Evolutionary conservation across 495 filamentous ascomycete species (phyloP).

Genomic region (Trichoderma erinaceum): DNA sequence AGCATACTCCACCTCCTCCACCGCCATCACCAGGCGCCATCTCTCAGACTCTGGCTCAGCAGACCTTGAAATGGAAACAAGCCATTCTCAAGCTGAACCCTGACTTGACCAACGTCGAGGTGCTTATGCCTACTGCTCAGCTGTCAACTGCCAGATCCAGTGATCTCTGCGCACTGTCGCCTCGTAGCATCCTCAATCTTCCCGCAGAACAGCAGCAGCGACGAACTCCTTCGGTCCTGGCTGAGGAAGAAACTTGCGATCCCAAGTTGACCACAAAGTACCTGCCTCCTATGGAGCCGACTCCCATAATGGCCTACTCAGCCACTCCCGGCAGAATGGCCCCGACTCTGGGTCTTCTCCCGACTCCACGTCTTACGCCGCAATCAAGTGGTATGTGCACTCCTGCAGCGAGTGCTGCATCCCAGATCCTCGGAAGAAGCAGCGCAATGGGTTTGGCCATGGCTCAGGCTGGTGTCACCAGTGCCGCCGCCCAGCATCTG

Average conservation of each 20-base stretch:
- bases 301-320: conserved; percentile 41
- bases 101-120: conserved; percentile 60
- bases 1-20: conserved; percentile 66
- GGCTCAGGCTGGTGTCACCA: conserved; percentile 62
- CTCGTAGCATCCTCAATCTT: conserved; percentile 28
- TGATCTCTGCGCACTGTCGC: conserved; percentile 30
- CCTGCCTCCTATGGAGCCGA: conserved; percentile 50
- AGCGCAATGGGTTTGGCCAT: conserved; percentile 71
- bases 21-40: conserved; percentile 48
- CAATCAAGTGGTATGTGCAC: conserved; percentile 66
- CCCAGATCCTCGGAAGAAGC: conserved; percentile 47
- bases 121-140: conserved; percentile 31
- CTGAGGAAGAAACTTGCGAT: not conserved
- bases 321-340: conserved; percentile 43
- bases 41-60: conserved; percentile 36
- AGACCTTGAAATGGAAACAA: conserved; percentile 61
- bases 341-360: conserved; percentile 58
- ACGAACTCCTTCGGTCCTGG: conserved; percentile 25
- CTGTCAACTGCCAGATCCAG: conserved; percentile 18
- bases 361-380: conserved; percentile 78
- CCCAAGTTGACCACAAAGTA: not conserved
- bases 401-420: conserved; percentile 81
- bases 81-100: conserved; percentile 75
- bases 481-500: conserved; percentile 49
- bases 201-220: conserved; percentile 16